Conservation (phyloP, 345 rosid species). For the Hirschfeldia incana region DNA sequence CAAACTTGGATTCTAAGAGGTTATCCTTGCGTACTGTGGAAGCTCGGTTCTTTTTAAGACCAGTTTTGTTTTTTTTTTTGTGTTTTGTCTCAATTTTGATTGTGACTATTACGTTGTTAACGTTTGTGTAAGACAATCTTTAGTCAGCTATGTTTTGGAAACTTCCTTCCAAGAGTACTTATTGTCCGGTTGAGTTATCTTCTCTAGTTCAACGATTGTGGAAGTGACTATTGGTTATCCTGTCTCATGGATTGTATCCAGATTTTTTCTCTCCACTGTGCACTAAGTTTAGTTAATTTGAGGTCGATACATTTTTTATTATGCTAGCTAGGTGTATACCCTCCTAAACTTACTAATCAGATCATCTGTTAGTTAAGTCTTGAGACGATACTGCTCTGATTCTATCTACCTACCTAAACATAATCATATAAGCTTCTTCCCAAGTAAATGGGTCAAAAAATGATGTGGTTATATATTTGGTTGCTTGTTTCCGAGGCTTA, state of each 20-base stretch:
- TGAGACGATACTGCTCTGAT: background rate
- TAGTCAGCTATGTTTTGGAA: background rate
- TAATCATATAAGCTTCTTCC: background rate
- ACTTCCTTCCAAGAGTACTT: background rate
- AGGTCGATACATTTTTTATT: background rate
- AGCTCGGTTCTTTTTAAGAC: background rate
- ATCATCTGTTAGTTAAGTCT: background rate
- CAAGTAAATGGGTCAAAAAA: too few relatives aligned
- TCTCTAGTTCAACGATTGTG: background rate
- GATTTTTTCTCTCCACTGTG: too few relatives aligned
- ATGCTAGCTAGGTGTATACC: background rate
- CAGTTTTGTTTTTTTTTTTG: background rate
- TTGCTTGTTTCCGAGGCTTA: too few relatives aligned
- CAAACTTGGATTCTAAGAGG: conserved; percentile 48
- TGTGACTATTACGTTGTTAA: background rate
- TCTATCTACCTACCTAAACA: background rate
- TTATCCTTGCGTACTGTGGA: background rate
- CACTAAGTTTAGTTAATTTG: background rate
- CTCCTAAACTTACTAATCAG: background rate
- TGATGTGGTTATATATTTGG: too few relatives aligned
- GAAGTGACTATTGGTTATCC: background rate
- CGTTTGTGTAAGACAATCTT: background rate
- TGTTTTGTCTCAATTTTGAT: background rate
- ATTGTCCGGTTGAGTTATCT: background rate
- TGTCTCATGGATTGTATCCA: too few relatives aligned